Conservation (phyloP, 2,329 filamentous ascomycete species). For the Fusarium algeriense region DNA sequence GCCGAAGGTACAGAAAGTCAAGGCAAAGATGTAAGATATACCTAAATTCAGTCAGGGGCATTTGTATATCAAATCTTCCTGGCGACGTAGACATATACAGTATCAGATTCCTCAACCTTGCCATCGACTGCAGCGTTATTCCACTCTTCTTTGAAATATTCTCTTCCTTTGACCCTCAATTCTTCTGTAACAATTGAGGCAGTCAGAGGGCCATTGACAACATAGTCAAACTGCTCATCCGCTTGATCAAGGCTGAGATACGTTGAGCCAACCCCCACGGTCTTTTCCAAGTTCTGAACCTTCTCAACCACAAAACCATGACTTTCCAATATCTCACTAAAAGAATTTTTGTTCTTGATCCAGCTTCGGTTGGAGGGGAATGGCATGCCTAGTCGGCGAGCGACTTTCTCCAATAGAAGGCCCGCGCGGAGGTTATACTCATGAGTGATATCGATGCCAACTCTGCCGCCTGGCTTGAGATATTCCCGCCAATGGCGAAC, state of each 20-base stretch:
- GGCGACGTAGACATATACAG: conserved; percentile 50
- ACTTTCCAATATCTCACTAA: conserved; percentile 44
- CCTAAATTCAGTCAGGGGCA: no score
- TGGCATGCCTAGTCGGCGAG: conserved; percentile 37
- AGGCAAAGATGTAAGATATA: conserved; percentile 57
- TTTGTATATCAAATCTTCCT: conserved; percentile 22
- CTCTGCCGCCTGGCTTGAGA: conserved; percentile 44
- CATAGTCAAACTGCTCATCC: conserved; percentile 48
- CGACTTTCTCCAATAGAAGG: conserved; percentile 46
- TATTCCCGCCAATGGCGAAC: conserved; percentile 49
- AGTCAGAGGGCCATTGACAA: conserved; percentile 40
- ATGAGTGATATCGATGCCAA: conserved; percentile 52
- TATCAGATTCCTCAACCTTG: conserved; percentile 46
- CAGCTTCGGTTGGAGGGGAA: conserved; percentile 50
- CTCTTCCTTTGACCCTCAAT: conserved; percentile 41
- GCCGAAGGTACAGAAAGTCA: conserved; percentile 51
- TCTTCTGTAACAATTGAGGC: conserved; percentile 34
- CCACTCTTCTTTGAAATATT: conserved; percentile 50
- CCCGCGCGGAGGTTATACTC: conserved; percentile 47
- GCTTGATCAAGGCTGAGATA: conserved; percentile 45
- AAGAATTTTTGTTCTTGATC: conserved; percentile 48
- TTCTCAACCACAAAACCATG: conserved; percentile 48
- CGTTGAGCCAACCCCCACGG: conserved; percentile 39
- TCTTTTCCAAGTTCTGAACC: conserved; percentile 44
- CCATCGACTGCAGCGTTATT: conserved; percentile 47